phyloP scores from a whole-genome alignment of 768 basidiomycete species.

The Pisolithus orientalis region DNA sequence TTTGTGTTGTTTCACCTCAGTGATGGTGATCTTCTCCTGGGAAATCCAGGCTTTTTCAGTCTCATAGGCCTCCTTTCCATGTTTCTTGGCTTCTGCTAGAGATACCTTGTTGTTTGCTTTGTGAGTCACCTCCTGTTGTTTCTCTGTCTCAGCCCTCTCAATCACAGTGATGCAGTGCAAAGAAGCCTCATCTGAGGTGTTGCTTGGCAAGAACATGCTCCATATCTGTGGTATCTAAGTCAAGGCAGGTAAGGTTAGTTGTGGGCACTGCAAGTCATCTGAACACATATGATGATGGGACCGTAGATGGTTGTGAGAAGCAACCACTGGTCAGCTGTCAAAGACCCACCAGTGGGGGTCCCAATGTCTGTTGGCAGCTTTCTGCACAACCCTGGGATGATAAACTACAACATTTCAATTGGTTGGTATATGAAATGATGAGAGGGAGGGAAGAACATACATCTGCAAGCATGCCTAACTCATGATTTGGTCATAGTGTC shows the following conservation, averaged over 20 bases:
- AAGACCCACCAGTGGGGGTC: conserved; percentile 28
- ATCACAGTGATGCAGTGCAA: too few relatives aligned
- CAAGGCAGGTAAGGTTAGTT: background rate
- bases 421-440: background rate
- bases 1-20: conserved; percentile 2
- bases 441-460: background rate
- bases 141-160: too few relatives aligned
- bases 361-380: conserved; percentile 22
- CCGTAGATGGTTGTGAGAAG: conserved; percentile 22
- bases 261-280: background rate
- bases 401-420: background rate
- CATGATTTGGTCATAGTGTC: conserved; percentile 5
- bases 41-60: too few relatives aligned
- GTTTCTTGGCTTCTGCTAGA: too few relatives aligned
- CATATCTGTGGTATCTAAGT: conserved; percentile 13
- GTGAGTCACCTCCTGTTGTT: too few relatives aligned
- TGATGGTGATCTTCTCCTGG: background rate
- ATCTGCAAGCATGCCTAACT: background rate
- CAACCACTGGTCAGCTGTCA: conserved; percentile 32
- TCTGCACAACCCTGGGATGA: background rate
- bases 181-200: too few relatives aligned
- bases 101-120: too few relatives aligned
- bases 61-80: too few relatives aligned
- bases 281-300: conserved; percentile 21
- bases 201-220: too few relatives aligned